Evolutionary conservation across 108 stramenopile genomes (phyloP), one percentile per base, ranked within the genome.

Genomic region (Asterionellopsis glacialis): DNA sequence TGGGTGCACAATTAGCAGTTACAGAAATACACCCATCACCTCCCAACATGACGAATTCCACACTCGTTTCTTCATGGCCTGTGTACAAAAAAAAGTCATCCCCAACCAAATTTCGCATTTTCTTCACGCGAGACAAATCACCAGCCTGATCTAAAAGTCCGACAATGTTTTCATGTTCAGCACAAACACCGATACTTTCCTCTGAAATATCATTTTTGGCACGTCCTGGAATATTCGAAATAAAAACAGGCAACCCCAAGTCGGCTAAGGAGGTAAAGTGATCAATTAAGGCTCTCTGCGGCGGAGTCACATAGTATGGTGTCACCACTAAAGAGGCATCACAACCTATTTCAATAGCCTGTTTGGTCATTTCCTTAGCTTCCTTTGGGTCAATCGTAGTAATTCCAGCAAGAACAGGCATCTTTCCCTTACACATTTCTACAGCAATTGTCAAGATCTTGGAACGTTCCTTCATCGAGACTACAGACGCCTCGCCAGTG

Each of bases 231-330:
- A 96, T 88, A 65, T 97, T 97, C 76, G 96, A 97, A 27, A 97
- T 68, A 7, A 96, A 58, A 13, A 96, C 74, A 9, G 96, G 96
- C 66, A 96, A 68, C 0, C 84, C 91, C 61, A 85, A 59, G 56
- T 91, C 90, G n/a, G 95, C 95, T 51, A 91, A 64, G 18, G 59
- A 51, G 19, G 64, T 73, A 61, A 91, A 91, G 64, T 95, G 94
- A 21, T 81, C 68, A 43, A 94, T 74, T 44, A 96, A 65, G 6
- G 81, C 93, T 54, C 75, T 61, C 67, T 95, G 95, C 9, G 92
- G 84, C 40, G 96, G 95, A 62, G 95, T 96, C 64, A 94, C 89
- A 70, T 97, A 97, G 61, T 94, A 94, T 2, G 96, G 96, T 45
- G 89, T 90, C 10, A 95, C 94, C 13, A 97, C 73, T n/a, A 97